phyloP scores from a whole-genome alignment of 148 eudicot genomes.

The Euryodendron excelsum region DNA sequence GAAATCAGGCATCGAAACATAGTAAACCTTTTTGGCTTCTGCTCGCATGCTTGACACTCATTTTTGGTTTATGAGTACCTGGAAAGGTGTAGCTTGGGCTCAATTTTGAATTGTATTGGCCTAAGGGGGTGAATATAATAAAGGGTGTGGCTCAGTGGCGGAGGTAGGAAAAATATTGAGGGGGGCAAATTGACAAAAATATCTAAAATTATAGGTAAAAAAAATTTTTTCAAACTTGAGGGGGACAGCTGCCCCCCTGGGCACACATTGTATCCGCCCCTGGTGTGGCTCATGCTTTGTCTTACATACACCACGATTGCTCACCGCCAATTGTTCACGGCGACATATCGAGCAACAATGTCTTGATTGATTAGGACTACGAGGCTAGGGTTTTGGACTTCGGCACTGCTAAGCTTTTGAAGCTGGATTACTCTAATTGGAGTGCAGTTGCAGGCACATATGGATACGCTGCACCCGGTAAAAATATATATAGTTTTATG shows the following conservation, averaged over 20 bases:
- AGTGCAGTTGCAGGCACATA: conserved; percentile 40
- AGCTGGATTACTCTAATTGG: conserved; percentile 28
- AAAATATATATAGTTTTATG: background rate
- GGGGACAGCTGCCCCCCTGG: no score
- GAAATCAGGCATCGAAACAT: conserved; percentile 39
- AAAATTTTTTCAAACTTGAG: no score
- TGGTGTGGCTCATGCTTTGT: conserved; percentile 34
- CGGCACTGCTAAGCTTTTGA: conserved; percentile 40
- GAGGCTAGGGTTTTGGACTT: conserved; percentile 42
- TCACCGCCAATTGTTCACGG: conserved; percentile 35
- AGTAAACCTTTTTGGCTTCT: conserved; percentile 39
- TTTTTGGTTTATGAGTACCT: conserved; percentile 39
- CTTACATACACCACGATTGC: conserved; percentile 46
- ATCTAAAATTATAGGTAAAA: no score
- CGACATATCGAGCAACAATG: conserved; percentile 39
- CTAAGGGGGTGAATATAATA: conserved; percentile 28
- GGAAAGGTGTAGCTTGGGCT: conserved; percentile 34
- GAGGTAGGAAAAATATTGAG: no score
- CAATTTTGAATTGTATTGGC: conserved; percentile 30
- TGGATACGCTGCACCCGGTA: conserved; percentile 51
- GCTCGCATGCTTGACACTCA: conserved; percentile 24
- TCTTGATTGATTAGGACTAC: conserved; percentile 29
- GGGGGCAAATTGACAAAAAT: no score
- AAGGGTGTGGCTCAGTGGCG: no score
- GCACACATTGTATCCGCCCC: no score